These are phyloP conservation scores for Botrytis aclada DNA, from an alignment of 2,329 filamentous ascomycete species.

Conservation along the genomic window DNA sequence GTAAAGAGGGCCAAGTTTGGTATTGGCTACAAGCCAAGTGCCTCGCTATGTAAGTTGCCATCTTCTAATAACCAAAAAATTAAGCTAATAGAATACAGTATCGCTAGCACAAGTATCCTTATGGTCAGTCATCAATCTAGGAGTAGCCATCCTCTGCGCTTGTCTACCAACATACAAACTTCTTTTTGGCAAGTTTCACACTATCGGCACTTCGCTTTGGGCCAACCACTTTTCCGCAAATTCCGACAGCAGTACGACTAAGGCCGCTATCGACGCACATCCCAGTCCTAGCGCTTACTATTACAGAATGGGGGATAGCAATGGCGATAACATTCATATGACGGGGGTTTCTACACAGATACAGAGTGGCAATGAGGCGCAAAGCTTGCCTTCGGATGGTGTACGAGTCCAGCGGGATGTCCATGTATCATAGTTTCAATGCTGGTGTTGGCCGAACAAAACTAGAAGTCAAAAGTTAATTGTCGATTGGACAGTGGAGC, in stretches of 20 bases:
- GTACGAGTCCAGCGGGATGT: background rate
- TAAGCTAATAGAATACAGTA: background rate
- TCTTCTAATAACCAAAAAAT: background rate
- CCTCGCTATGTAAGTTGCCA: background rate
- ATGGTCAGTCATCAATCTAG: background rate
- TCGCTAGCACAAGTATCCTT: background rate
- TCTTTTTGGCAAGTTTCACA: background rate
- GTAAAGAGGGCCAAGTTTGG: conserved; percentile 2
- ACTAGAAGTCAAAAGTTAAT: background rate
- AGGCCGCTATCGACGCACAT: background rate
- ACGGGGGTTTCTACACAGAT: background rate
- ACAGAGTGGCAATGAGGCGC: background rate
- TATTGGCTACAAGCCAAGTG: background rate
- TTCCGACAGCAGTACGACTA: background rate
- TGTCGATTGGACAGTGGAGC: background rate
- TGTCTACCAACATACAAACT: background rate
- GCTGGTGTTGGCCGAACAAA: background rate
- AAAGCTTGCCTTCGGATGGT: background rate
- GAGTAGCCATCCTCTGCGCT: background rate
- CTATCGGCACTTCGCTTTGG: background rate
- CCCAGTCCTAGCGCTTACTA: background rate
- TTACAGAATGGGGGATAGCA: background rate
- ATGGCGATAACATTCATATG: background rate
- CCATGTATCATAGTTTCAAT: background rate
- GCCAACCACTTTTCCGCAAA: background rate